A percentile compares a stretch with the other conserved stretches of the same genome.
Evolutionary conservation across 345 rosid species (phyloP).

Genomic region (Brassica cretica): DNA sequence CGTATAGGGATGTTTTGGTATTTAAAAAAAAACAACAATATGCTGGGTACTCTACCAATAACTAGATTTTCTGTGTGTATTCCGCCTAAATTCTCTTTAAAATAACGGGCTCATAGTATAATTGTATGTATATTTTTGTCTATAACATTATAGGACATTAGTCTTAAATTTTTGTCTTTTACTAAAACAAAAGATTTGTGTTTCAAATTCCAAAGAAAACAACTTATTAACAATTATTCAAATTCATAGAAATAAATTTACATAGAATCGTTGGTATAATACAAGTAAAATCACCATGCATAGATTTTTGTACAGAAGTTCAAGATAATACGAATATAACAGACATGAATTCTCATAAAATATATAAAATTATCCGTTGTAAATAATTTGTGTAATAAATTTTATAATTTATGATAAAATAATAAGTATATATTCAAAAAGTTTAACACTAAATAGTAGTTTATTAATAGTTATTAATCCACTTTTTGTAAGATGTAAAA

Average conservation of each 20-base stretch:
- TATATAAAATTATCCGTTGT: background rate
- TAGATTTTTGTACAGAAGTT: no score
- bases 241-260: background rate
- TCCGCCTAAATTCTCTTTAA: no score
- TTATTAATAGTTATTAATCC: background rate
- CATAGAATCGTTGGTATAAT: background rate
- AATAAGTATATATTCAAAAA: background rate
- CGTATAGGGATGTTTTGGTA: no score
- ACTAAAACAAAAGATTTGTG: background rate
- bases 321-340: background rate
- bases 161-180: background rate
- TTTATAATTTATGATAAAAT: no score
- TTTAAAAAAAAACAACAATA: no score
- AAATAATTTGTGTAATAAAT: background rate
- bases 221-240: background rate
- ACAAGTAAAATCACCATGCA: background rate
- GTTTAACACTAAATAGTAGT: background rate
- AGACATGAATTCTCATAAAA: background rate
- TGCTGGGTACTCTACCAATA: no score
- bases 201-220: background rate
- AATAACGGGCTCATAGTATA: no score
- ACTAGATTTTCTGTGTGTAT: no score
- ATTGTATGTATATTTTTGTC: background rate
- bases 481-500: background rate
- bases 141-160: background rate